Evolutionary conservation across 2,329 filamentous ascomycete genomes (phyloP), one percentile per base, ranked within the genome.

Genomic region (Exophiala mesophila): DNA sequence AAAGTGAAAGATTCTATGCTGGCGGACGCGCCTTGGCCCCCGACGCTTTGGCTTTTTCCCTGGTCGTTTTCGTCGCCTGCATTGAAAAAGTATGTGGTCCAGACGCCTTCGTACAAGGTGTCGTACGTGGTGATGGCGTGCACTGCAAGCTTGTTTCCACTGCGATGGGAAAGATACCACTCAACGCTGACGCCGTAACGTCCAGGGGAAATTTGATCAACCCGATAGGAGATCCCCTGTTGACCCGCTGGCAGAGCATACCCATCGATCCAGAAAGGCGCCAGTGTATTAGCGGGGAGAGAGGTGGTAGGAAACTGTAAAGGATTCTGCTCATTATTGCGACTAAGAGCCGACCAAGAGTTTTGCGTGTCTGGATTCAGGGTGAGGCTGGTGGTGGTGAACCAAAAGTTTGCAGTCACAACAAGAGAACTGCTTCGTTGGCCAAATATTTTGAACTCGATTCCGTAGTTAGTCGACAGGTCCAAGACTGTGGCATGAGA

Each of bases 391-490:
- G 44, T 37, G 37, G 40, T 46, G 5, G 68, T 63, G 41, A 73
- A 52, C 36, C 71, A 60, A 8, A 69, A 60, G 46, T 71, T 68
- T 3, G 67, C 65, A 18, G 63, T 61, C 1, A 60, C 56, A 4
- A 72, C 59, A 7, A 72, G 56, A 26, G 63, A 59, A 50, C 72
- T 67, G 12, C 68, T 68, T 3, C 65, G 63, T 46, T 72, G 69
- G 45, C 71, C 44, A 21, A 46, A 46, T 32, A 46, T 46, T n/a
- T 9, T 24, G 32, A 32, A 46, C 13, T 33, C 28, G 12, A 44
- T 34, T 10, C 34, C 36, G 13, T 39, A 35, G 4, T 15, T n/a
- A 3, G 16, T 24, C 5, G 32, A 42, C 4, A 44, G 36, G 29
- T 44, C 41, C 4, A 44, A 28, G 10, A 31, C 28, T 13, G 41